phyloP scores from a whole-genome alignment of 495 filamentous ascomycete genomes.

The Bombardia bombarda region DNA sequence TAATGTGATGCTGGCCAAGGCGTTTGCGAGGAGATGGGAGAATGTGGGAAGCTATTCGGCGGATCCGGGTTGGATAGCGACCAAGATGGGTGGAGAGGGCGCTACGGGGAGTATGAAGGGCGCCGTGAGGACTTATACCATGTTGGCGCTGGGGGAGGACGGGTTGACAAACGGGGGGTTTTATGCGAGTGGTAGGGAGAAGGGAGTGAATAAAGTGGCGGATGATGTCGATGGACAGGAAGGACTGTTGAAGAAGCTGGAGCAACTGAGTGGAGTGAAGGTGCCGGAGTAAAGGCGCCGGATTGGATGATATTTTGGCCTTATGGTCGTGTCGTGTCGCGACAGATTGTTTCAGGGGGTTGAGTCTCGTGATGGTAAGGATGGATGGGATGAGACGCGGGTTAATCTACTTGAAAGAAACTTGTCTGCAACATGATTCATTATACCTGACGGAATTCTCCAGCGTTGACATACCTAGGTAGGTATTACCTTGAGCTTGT shows the following conservation, averaged over 20 bases:
- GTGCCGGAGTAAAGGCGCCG: too few species aligned
- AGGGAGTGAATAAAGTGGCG: constrained; percentile 5
- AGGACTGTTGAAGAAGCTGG: constrained; percentile 14
- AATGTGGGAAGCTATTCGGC: constrained; percentile 38
- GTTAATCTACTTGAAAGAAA: too few species aligned
- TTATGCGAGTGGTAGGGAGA: constrained; percentile 11
- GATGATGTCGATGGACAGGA: constrained; percentile 18
- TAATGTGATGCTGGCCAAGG: constrained; percentile 46
- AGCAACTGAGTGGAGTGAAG: constrained; percentile 10
- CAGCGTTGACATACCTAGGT: too few species aligned
- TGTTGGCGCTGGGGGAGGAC: constrained; percentile 34
- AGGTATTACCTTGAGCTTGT: too few species aligned
- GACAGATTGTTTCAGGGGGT: too few species aligned
- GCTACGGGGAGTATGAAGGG: constrained; percentile 37
- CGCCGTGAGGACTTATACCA: constrained; percentile 36
- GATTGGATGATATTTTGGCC: too few species aligned
- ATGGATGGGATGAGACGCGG: too few species aligned
- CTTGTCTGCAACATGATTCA: too few species aligned
- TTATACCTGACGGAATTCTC: too few species aligned
- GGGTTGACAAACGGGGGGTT: constrained; percentile 17
- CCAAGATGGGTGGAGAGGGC: constrained; percentile 47
- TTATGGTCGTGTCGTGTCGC: too few species aligned
- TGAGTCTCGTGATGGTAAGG: not conserved
- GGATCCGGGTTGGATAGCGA: constrained; percentile 54
- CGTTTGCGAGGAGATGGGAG: constrained; percentile 42